Evolutionary conservation across 2,329 filamentous ascomycete genomes (phyloP).

Genomic region (Ceratocystis diversiconidia): DNA sequence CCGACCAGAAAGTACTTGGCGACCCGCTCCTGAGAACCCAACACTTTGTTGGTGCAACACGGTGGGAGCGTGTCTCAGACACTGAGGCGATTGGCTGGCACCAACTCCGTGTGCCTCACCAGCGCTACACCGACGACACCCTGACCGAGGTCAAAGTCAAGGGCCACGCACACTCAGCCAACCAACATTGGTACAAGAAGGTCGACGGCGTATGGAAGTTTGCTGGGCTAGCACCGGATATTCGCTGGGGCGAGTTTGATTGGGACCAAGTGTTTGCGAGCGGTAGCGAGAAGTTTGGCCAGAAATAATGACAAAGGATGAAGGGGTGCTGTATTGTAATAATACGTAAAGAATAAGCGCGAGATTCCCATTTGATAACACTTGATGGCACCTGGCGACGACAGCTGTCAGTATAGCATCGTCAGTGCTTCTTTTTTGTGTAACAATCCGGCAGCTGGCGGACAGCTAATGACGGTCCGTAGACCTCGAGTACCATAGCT

Average conservation of each 20-base stretch:
- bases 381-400: no score
- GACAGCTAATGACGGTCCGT: neutral
- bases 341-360: neutral
- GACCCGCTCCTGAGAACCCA: conserved; percentile 49
- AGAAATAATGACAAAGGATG: no score
- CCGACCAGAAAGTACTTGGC: conserved; percentile 41
- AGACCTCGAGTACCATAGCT: neutral
- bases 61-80: conserved; percentile 43
- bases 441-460: neutral
- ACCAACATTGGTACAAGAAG: conserved; percentile 44
- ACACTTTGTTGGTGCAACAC: conserved; percentile 46
- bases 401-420: neutral
- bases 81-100: conserved; percentile 46
- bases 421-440: neutral
- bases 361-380: neutral
- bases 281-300: conserved; percentile 18
- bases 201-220: conserved; percentile 48
- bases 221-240: conserved; percentile 39
- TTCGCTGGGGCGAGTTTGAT: conserved; percentile 44
- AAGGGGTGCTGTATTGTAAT: no score
- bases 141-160: conserved; percentile 38
- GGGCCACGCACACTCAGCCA: conserved; percentile 45
- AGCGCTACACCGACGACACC: conserved; percentile 41
- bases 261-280: conserved; percentile 39
- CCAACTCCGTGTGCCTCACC: conserved; percentile 48